Evolutionary conservation across 1,284 basidiomycete genomes (phyloP).

Genomic region (Apiotrichum siamense): DNA sequence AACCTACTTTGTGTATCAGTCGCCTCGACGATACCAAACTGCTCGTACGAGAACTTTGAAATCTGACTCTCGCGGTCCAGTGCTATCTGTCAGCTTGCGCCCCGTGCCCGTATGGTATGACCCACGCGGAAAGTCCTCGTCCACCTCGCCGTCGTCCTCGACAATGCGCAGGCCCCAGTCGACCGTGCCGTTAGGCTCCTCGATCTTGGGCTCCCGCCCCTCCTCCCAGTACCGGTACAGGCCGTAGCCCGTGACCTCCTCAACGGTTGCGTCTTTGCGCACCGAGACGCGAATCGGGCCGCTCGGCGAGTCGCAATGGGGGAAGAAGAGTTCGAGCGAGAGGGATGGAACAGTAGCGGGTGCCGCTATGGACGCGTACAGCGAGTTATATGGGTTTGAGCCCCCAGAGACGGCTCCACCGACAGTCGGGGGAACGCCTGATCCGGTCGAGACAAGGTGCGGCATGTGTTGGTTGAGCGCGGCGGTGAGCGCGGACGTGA

Average conservation of each 20-base stretch:
- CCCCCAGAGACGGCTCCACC: neutral
- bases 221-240: slow-evolving; percentile 89
- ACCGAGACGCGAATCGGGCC: slow-evolving; percentile 56
- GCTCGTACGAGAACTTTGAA: slow-evolving; percentile 81
- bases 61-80: slow-evolving; percentile 81
- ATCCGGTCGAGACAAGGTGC: slow-evolving; percentile 27
- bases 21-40: slow-evolving; percentile 74
- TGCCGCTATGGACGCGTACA: slow-evolving; percentile 48
- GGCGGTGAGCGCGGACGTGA: slow-evolving; percentile 34
- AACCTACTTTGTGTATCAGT: slow-evolving; percentile 68
- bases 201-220: slow-evolving; percentile 68
- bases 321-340: slow-evolving; percentile 78
- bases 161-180: slow-evolving; percentile 95
- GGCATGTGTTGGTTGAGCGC: slow-evolving; percentile 38
- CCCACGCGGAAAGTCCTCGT: slow-evolving; percentile 93
- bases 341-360: slow-evolving; percentile 46
- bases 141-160: slow-evolving; percentile 95
- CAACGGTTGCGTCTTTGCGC: slow-evolving; percentile 80
- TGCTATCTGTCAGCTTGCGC: slow-evolving; percentile 52
- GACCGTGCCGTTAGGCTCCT: slow-evolving; percentile 60
- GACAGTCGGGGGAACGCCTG: slow-evolving; percentile 1
- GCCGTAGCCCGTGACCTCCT: slow-evolving; percentile 91
- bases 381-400: slow-evolving; percentile 45
- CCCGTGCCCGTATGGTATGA: neutral
- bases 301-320: slow-evolving; percentile 62